A percentile compares a stretch with the other conserved stretches of the same genome.
These are phyloP conservation scores for Exophiala viscosa DNA, from an alignment of 2,329 filamentous ascomycete genomes.

Conservation along the genomic window DNA sequence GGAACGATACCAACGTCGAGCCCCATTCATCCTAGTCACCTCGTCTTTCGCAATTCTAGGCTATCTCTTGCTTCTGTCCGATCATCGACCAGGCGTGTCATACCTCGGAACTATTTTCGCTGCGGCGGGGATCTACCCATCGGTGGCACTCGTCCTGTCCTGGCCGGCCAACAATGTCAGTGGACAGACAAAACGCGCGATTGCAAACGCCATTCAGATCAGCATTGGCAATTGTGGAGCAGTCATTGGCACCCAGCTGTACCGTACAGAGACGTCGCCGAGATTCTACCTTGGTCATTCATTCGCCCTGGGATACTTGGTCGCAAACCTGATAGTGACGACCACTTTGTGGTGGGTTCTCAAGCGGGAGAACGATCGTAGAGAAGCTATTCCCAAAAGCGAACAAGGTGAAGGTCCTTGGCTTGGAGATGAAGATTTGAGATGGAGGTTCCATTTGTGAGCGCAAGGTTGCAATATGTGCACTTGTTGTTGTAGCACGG, in stretches of 20 bases:
- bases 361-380: conserved; percentile 53
- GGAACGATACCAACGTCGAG: conserved; percentile 55
- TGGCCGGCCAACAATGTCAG: conserved; percentile 72
- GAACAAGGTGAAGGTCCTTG: conserved; percentile 23
- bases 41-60: conserved; percentile 58
- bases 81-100: conserved; percentile 53
- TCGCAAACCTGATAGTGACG: conserved; percentile 56
- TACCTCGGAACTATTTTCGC: conserved; percentile 62
- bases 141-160: conserved; percentile 52
- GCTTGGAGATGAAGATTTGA: conserved; percentile 33
- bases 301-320: conserved; percentile 62
- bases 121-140: conserved; percentile 64
- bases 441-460: conserved; percentile 23
- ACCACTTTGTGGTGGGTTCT: conserved; percentile 52
- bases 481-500: too few species aligned
- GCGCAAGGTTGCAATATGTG: too few species aligned
- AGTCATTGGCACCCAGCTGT: conserved; percentile 63
- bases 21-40: conserved; percentile 61
- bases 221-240: conserved; percentile 64
- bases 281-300: conserved; percentile 64
- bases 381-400: conserved; percentile 24
- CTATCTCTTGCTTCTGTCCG: conserved; percentile 58
- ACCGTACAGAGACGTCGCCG: conserved; percentile 58
- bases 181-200: conserved; percentile 65
- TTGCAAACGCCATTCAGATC: conserved; percentile 68